Evolutionary conservation across 371 early-diverging fungal species (phyloP), one percentile per base, ranked within the genome.

Genomic region (Mucor piriformis): DNA sequence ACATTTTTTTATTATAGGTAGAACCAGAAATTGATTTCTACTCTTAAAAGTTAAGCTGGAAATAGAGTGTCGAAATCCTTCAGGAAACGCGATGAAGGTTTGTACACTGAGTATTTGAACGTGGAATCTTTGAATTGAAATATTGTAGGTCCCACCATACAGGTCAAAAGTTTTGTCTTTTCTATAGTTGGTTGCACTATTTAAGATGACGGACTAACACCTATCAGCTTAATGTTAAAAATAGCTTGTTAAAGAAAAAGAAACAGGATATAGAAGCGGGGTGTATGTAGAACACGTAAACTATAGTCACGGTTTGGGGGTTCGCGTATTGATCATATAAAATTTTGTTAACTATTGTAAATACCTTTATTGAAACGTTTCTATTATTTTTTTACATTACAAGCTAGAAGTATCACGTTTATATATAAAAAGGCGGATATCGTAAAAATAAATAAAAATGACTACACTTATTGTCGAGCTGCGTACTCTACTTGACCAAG

Each of bases 1-100:
- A 40, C 93, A 88, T 56, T 80, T 81, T 61, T 94, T 93, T 63
- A 95, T 88, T 0, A 88, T 85, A 5, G 94, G 93, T 3, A 95
- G 79, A 25, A 95, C 82, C 23, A 90, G 57, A 8, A 93, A 46
- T 11, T 78, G 65, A 2, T 70, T 70, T 33, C 79, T 69, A 8
- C 73, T 82, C 37, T 77, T 66, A 38, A 69, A 64, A 3, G 86
- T 80, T 38, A 93, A 38, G 2, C 59, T 34, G 81, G 81, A 35
- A 77, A 80, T 6, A 77, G 69, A 6, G 62, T 40, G 5, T 60
- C 63, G 13, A 80, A 59, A 25, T 77, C 77, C 34, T 68, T 59
- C 23, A 66, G 51, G 37, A 80, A 74, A 12, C 77, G 67, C 15
- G 33, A 38, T 3, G 73, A 61, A 0, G 81, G 81, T 15, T 73